Conservation (phyloP, 768 basidiomycete genomes). For the Coprinopsis sp. region DNA sequence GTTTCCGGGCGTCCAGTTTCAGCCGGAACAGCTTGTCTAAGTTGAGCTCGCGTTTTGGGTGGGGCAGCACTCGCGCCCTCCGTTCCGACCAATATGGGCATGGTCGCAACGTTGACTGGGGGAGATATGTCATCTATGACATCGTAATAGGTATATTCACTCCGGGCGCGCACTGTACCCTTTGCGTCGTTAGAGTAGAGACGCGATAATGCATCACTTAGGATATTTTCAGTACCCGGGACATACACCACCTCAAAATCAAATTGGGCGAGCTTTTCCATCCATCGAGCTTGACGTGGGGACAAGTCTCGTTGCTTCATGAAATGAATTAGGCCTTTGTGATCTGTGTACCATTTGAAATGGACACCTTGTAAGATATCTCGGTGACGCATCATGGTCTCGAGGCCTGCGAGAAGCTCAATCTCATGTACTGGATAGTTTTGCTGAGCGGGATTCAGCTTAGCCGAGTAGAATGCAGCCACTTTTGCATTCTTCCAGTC, state of each 20-base stretch:
- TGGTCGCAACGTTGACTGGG: neutral
- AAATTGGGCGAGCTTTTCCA: conserved; percentile 21
- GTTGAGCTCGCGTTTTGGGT: neutral
- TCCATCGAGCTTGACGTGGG: conserved; percentile 28
- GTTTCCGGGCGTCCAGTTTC: conserved; percentile 17
- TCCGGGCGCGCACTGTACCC: conserved; percentile 5
- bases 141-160: conserved; percentile 6
- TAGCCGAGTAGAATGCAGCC: conserved; percentile 25
- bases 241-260: conserved; percentile 21
- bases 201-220: conserved; percentile 32
- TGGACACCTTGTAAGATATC: too few species aligned
- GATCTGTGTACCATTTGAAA: conserved; percentile 27
- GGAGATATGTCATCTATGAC: conserved; percentile 1
- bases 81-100: neutral
- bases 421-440: conserved; percentile 38
- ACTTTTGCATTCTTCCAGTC: conserved; percentile 26
- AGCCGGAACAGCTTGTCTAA: neutral
- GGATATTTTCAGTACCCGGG: conserved; percentile 27
- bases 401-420: too few species aligned
- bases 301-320: conserved; percentile 28
- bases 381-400: too few species aligned
- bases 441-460: conserved; percentile 22
- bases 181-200: conserved; percentile 13
- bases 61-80: neutral
- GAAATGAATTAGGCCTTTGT: conserved; percentile 22